phyloP scores from a whole-genome alignment of 2,329 filamentous ascomycete genomes.

The Aspergillus puulaauensis region DNA sequence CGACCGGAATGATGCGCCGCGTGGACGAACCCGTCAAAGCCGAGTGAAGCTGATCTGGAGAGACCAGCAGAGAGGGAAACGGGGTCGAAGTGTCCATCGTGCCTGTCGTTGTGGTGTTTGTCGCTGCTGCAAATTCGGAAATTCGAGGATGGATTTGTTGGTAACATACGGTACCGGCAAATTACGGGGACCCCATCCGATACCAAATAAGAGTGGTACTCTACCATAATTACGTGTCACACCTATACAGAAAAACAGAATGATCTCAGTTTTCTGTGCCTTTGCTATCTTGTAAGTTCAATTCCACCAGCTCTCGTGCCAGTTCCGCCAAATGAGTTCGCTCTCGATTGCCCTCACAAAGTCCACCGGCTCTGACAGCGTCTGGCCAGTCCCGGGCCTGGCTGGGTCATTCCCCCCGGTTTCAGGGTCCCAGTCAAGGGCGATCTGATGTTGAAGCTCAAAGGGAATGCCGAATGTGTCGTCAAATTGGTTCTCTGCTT shows the following conservation, averaged over 20 bases:
- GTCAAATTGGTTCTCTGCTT: not conserved
- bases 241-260: too few relatives aligned
- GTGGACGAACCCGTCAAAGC: not conserved
- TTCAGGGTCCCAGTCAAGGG: not conserved
- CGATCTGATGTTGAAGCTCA: conserved; percentile 1
- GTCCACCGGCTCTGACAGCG: not conserved
- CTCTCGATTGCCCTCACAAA: conserved; percentile 4
- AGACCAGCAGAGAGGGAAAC: conserved; percentile 13
- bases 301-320: conserved; percentile 9
- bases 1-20: conserved; percentile 24
- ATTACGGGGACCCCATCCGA: too few relatives aligned
- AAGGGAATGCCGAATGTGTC: conserved; percentile 2
- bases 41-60: conserved; percentile 14
- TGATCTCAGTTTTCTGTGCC: too few relatives aligned
- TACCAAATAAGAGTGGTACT: too few relatives aligned
- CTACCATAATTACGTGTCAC: too few relatives aligned
- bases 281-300: not conserved
- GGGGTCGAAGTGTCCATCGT: not conserved
- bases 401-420: not conserved
- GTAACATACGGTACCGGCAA: too few relatives aligned
- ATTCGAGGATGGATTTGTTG: not conserved
- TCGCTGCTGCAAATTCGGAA: not conserved
- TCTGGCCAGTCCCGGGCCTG: not conserved
- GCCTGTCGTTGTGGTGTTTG: not conserved
- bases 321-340: conserved; percentile 3